Evolutionary conservation across 805 yeast species (phyloP), one percentile per base, ranked within the genome.

Genomic region (Kazachstania kunashirensis): DNA sequence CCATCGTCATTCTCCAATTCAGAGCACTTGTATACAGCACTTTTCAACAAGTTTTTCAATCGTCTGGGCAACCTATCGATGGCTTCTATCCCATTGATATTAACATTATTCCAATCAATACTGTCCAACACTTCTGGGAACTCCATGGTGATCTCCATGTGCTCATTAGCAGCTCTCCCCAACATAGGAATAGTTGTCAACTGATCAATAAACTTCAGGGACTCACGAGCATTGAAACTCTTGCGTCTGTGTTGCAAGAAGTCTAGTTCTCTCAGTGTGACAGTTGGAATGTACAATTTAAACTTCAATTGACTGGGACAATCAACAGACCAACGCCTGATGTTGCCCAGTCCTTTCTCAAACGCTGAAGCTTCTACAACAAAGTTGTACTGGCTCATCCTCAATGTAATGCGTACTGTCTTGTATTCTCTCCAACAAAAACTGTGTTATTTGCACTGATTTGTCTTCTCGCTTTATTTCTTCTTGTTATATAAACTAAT

Each of bases 351-450:
- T 2, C 85, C 89, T 37, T 77, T 71, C 14, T 76, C 75, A 42
- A 80, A 66, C 2, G 83, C 77, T 6, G 83, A 71, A 15, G 79
- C 81, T 50, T 80, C 88, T 29, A 80, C 48, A 14, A 80, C 74
- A 40, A 79, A 64, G 50, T 67, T 50, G 34, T 52, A 53, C 17
- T 39, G 39, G 13, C 27, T 37, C 31, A 29, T 29, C n/a, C n/a
- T n/a, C n/a, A n/a, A n/a, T n/a, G n/a, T n/a, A n/a, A n/a, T n/a
- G n/a, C n/a, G n/a, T n/a, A n/a, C n/a, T n/a, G n/a, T n/a, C n/a
- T n/a, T n/a, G n/a, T n/a, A n/a, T n/a, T n/a, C n/a, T n/a, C n/a
- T n/a, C n/a, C n/a, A n/a, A n/a, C n/a, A n/a, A n/a, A n/a, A n/a
- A n/a, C n/a, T n/a, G n/a, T n/a, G n/a, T n/a, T n/a, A n/a, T n/a